Evolutionary conservation across 2,329 filamentous ascomycete species (phyloP).

Genomic region (Ambrosiella cleistominuta): DNA sequence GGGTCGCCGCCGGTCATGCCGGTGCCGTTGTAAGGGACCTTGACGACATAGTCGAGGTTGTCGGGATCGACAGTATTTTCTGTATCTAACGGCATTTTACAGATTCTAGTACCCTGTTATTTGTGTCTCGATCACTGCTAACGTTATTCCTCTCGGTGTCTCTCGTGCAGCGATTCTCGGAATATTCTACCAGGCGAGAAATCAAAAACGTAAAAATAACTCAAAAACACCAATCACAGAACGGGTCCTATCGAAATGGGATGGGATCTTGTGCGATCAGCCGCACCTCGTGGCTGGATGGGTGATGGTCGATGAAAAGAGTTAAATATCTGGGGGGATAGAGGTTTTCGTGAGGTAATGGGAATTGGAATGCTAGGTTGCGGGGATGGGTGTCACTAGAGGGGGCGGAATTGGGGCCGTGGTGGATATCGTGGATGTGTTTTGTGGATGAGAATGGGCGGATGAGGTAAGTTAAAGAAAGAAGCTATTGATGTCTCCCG

Average conservation of each 20-base stretch:
- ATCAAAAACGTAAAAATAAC: constrained; percentile 1
- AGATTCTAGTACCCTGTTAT: background rate
- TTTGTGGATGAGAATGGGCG: background rate
- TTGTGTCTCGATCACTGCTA: too few species aligned
- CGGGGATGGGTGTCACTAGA: background rate
- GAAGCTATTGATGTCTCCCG: background rate
- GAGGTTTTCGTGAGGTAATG: constrained; percentile 4
- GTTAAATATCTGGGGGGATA: constrained; percentile 2
- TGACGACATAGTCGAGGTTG: constrained; percentile 26
- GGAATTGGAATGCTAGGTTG: background rate
- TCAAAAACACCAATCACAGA: background rate
- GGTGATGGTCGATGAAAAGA: background rate
- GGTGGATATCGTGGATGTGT: background rate
- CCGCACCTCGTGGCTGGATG: too few species aligned
- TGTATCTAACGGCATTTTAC: constrained; percentile 16
- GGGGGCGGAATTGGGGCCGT: background rate
- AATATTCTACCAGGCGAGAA: background rate
- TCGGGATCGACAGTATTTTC: constrained; percentile 24
- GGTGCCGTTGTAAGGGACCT: constrained; percentile 47
- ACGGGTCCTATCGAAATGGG: background rate
- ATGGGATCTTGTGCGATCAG: background rate
- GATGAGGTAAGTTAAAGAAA: background rate
- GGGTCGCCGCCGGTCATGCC: constrained; percentile 49
- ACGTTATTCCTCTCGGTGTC: background rate
- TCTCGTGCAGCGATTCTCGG: background rate